Percentiles rank a stretch among this genome's conserved stretches.
Conservation (phyloP, 164 flowering plant genomes). For the Berberis vulgaris region DNA sequence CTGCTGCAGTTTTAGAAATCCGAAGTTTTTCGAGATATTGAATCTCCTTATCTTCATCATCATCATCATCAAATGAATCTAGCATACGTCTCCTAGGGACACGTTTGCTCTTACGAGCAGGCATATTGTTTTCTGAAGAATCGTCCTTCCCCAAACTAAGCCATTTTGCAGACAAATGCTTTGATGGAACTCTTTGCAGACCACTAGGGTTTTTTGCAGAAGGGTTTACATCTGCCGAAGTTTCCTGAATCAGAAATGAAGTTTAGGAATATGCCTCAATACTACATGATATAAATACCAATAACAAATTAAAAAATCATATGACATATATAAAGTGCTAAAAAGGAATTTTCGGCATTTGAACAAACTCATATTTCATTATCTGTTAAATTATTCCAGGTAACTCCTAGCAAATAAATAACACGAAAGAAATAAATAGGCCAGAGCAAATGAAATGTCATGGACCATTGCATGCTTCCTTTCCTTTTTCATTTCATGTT, state of each 20-base stretch:
- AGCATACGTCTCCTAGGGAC: slow-evolving; percentile 61
- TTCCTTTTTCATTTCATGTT: too few relatives aligned
- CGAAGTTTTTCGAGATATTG: slow-evolving; percentile 77
- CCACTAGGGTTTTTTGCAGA: slow-evolving; percentile 33
- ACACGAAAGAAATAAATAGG: too few relatives aligned
- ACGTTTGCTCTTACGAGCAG: slow-evolving; percentile 79
- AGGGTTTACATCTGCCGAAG: slow-evolving; percentile 32
- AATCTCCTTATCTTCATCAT: slow-evolving; percentile 82
- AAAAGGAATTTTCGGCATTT: neutral
- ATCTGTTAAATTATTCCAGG: neutral
- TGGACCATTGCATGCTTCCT: too few relatives aligned
- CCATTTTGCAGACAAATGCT: slow-evolving; percentile 50
- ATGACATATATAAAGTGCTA: neutral
- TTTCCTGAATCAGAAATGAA: slow-evolving; percentile 29
- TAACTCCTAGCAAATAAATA: too few relatives aligned
- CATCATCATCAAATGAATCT: slow-evolving; percentile 63
- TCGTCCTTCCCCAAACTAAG: slow-evolving; percentile 33
- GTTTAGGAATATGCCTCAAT: neutral
- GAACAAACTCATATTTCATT: neutral
- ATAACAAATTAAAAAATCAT: neutral
- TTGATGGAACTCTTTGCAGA: slow-evolving; percentile 73
- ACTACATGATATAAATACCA: neutral
- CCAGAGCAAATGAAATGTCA: too few relatives aligned
- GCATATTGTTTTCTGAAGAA: slow-evolving; percentile 31
- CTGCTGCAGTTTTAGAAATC: slow-evolving; percentile 25